phyloP scores from a whole-genome alignment of 2,329 filamentous ascomycete species.

The Myrmaecium sp. region DNA sequence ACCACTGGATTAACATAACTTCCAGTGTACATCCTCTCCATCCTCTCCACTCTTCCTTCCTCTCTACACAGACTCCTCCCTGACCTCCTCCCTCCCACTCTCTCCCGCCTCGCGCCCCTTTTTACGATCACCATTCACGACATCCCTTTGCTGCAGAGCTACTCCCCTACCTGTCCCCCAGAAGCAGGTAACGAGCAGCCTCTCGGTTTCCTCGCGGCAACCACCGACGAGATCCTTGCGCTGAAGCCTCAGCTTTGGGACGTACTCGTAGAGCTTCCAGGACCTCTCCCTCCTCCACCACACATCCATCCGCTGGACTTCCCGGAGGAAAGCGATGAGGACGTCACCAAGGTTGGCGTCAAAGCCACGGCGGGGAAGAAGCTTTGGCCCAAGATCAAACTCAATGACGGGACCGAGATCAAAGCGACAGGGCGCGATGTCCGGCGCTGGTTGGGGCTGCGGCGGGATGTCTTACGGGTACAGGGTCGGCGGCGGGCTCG shows the following conservation, averaged over 20 bases:
- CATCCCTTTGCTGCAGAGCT: constrained; percentile 53
- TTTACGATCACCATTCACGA: constrained; percentile 91
- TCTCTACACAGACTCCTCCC: no score
- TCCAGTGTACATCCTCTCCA: constrained; percentile 81
- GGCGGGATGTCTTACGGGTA: no score
- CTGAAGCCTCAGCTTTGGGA: constrained; percentile 83
- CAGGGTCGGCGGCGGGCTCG: no score
- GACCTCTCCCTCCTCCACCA: no score
- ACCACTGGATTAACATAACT: not conserved
- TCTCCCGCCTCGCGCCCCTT: constrained; percentile 43
- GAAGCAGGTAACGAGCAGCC: constrained; percentile 25
- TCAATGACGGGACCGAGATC: constrained; percentile 42
- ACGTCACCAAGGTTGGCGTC: constrained; percentile 11
- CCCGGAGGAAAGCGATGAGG: no score
- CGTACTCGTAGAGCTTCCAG: constrained; percentile 59
- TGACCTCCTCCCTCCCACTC: constrained; percentile 53
- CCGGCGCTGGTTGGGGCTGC: constrained; percentile 57
- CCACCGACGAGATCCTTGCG: constrained; percentile 80
- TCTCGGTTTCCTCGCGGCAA: constrained; percentile 77
- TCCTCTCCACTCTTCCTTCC: constrained; percentile 74
- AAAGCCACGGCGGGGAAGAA: constrained; percentile 23
- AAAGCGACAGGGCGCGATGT: constrained; percentile 85
- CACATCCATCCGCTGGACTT: constrained; percentile 38
- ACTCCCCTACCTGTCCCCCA: no score
- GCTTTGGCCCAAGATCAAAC: constrained; percentile 64